Evolutionary conservation across 2,329 filamentous ascomycete genomes (phyloP), one percentile per base, ranked within the genome.

Genomic region (Talaromyces pinophilus): DNA sequence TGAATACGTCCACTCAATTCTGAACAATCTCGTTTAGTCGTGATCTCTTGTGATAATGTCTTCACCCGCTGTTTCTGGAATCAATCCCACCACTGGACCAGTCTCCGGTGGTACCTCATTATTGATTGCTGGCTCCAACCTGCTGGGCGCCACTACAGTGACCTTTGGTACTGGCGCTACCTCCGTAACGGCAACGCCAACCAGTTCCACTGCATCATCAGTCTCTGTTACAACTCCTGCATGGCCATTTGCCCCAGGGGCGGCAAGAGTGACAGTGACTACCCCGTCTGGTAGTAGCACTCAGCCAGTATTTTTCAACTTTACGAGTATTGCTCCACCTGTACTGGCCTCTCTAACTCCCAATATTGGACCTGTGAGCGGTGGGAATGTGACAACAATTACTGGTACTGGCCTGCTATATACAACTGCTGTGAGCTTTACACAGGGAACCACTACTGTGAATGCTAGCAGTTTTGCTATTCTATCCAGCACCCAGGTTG

Each of bases 61-160:
- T 50, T 11, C 42, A 22, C 59, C 59, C 40, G 33, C 59, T 22
- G 30, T 62, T 17, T 7, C 44, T n/a, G 59, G 44, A 35, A 62
- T 62, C 28, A 62, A 62, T 40, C 59, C 44, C n/a, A 50, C 42
- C 59, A 38, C 44, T 40, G 59, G 59, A 10, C 44, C 59, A 5
- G 13, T 38, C 38, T 62, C 59, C 44, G 59, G 59, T 22, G 44
- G 59, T 25, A 50, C 59, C 30, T 7, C 59, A 3, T 50, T 62
- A 52, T 40, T 62, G 59, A 62, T 62, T 35, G 44, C 15, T 52
- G 59, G 59, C 1, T 38, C 44, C 42, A 62, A 62, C 44, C 59
- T 62, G 30, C 13, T 15, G 2, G 44, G 44, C 30, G 44, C 59
- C 46, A 62, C 17, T 44, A 15, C 28, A 19, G 44, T 62, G 42